phyloP scores from a whole-genome alignment of 2,329 filamentous ascomycete genomes.

The Madurella fahalii region DNA sequence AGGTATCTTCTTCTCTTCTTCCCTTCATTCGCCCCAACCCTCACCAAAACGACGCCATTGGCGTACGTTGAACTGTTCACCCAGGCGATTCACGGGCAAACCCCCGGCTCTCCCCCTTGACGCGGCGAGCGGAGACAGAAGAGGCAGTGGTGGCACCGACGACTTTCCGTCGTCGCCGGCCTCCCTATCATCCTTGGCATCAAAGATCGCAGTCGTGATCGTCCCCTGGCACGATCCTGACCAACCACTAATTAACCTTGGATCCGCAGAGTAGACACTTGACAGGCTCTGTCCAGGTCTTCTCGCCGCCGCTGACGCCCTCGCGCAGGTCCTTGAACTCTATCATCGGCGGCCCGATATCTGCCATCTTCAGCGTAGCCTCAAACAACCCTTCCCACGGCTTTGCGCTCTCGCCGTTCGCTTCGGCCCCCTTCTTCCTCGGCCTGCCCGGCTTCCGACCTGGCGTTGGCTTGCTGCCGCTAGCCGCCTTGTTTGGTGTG shows the following conservation, averaged over 20 bases:
- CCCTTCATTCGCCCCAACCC: too few relatives aligned
- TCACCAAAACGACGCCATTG: too few relatives aligned
- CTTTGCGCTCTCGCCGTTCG: slow-evolving; percentile 34
- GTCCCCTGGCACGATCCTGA: neutral
- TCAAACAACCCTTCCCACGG: slow-evolving; percentile 52
- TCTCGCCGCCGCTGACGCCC: slow-evolving; percentile 45
- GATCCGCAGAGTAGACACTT: slow-evolving; percentile 48
- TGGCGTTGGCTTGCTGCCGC: slow-evolving; percentile 27
- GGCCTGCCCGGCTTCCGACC: slow-evolving; percentile 27
- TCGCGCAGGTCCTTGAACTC: slow-evolving; percentile 50
- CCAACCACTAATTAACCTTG: slow-evolving; percentile 39
- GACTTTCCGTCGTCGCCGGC: neutral
- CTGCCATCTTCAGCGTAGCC: slow-evolving; percentile 44
- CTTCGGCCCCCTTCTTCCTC: slow-evolving; percentile 37
- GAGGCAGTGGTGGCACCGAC: too few relatives aligned
- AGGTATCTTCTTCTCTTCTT: too few relatives aligned
- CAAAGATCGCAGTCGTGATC: too few relatives aligned
- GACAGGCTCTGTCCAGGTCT: slow-evolving; percentile 50
- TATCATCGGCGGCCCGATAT: slow-evolving; percentile 42
- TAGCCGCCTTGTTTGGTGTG: slow-evolving; percentile 25
- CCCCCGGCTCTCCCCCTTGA: too few relatives aligned
- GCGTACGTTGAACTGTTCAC: too few relatives aligned
- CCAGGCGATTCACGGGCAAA: too few relatives aligned
- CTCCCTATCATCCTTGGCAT: neutral
- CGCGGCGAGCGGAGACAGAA: too few relatives aligned